Conservation (phyloP, 2,329 filamentous ascomycete genomes). For the Ceratocystiopsis minuta region DNA sequence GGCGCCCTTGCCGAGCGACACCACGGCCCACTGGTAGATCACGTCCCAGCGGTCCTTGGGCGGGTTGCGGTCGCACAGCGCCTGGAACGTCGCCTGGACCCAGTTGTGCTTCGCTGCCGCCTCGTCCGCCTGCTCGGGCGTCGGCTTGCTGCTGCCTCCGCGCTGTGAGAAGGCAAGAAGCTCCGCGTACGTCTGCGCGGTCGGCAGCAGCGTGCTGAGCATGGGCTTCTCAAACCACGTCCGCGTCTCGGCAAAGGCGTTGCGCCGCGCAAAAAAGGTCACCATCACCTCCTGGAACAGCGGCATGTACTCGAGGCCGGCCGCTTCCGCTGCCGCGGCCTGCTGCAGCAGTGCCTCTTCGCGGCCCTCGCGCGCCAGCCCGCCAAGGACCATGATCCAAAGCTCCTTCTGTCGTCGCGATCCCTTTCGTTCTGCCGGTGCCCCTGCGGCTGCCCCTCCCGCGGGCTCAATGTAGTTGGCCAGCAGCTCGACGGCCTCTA, state of each 20-base stretch:
- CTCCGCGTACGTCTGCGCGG: conserved; percentile 28
- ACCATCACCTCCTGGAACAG: conserved; percentile 37
- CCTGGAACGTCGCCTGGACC: conserved; percentile 40
- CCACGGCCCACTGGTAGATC: conserved; percentile 57
- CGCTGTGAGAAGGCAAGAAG: conserved; percentile 44
- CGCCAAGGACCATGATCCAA: conserved; percentile 36
- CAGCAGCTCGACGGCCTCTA: conserved; percentile 31
- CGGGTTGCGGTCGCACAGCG: conserved; percentile 24
- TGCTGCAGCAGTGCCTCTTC: conserved; percentile 40
- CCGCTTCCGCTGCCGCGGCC: conserved; percentile 17
- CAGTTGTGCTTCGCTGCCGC: conserved; percentile 26
- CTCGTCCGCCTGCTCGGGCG: neutral
- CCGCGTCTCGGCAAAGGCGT: conserved; percentile 43
- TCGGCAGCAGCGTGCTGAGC: conserved; percentile 19
- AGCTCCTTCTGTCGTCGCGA: conserved; percentile 15
- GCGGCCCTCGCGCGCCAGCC: conserved; percentile 42
- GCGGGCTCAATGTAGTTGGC: conserved; percentile 17
- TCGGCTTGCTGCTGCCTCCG: neutral
- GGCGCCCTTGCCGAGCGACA: conserved; percentile 48
- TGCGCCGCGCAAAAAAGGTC: conserved; percentile 39
- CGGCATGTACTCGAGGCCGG: conserved; percentile 26
- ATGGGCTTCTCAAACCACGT: conserved; percentile 46
- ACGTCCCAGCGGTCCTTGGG: conserved; percentile 49
- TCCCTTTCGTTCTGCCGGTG: neutral
- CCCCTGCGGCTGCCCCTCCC: neutral